Percentiles rank a stretch among this genome's conserved stretches.
phyloP scores from a whole-genome alignment of 2,329 filamentous ascomycete species.

The Pseudocercospora fuligena region DNA sequence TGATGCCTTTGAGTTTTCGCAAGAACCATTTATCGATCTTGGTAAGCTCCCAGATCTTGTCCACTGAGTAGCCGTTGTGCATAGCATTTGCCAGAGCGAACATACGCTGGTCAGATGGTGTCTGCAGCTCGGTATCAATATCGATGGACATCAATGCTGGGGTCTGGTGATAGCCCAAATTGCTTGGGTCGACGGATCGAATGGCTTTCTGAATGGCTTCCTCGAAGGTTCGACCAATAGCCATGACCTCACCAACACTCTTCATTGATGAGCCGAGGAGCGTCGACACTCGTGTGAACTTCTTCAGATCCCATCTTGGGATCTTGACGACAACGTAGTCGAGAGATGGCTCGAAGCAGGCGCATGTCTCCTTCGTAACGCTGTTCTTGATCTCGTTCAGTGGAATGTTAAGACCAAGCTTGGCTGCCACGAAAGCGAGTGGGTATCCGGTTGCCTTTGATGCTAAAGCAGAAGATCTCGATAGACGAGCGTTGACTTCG shows the following conservation, averaged over 20 bases:
- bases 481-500: constrained; percentile 96
- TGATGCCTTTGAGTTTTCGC: constrained; percentile 85
- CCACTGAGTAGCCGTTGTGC: constrained; percentile 88
- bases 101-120: constrained; percentile 93
- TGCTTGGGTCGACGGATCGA: constrained; percentile 90
- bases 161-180: constrained; percentile 92
- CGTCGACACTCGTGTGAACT: constrained; percentile 95
- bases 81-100: constrained; percentile 99
- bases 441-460: constrained; percentile 98
- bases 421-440: constrained; percentile 93
- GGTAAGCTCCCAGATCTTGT: constrained; percentile 98
- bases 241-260: constrained; percentile 99
- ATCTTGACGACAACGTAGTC: constrained; percentile 99
- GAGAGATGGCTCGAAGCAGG: constrained; percentile 96
- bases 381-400: constrained; percentile 96
- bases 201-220: constrained; percentile 99
- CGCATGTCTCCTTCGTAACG: constrained; percentile 92
- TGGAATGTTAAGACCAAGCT: constrained; percentile 91
- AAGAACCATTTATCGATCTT: constrained; percentile 99
- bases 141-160: constrained; percentile 91
- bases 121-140: constrained; percentile 94
- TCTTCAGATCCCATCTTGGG: constrained; percentile 97
- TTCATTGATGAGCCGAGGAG: constrained; percentile 98
- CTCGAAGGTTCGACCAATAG: constrained; percentile 93
- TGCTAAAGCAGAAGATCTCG: constrained; percentile 89